Evolutionary conservation across 2,329 filamentous ascomycete species (phyloP), one percentile per base, ranked within the genome.

Genomic region (Fonsecaea multimorphosa): DNA sequence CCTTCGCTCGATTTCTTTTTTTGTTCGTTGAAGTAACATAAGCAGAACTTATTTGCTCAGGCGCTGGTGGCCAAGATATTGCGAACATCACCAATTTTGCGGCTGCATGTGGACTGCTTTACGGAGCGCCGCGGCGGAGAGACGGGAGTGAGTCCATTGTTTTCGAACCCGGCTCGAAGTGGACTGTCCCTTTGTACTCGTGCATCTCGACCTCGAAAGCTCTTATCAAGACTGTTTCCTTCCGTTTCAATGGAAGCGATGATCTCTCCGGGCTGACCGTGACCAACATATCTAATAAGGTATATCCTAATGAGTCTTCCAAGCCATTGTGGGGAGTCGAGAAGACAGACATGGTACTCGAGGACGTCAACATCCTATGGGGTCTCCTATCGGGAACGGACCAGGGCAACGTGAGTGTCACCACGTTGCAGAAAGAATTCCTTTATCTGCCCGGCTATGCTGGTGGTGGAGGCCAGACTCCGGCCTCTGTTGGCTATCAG

Each of bases 51-150:
- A 19, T 55, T 24, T 55, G 49, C 27, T n/a, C 19, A 22, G 62
- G 44, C 11, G 46, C 56, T 16, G 22, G 31, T 16, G 51, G 44
- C 8, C 29, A 51, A 12, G 62, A 64, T 57, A 40, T 34, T 68
- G 77, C 78, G 3, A 82, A 82, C 70, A 77, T 81, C 27, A 79
- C 77, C n/a, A 81, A 80, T 66, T 77, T 81, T 4, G 75, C 72
- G 22, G 74, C 78, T 3, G 66, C 55, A 6, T 83, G 80, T 59
- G 79, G 78, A 1, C 66, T 81, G 0, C 68, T 84, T 0, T 74
- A 76, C 3, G 81, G 81, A 0, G 76, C 77, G 0, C 75, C 81
- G 0, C 70, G 69, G 12, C 75, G 78, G 14, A 63, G 71, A 0
- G 79, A 81, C 58, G 74, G 72, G 0, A 75, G 73, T 1, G 68